Percentiles rank a stretch among this genome's conserved stretches.
Conservation (phyloP, 2,329 filamentous ascomycete genomes). For the Pseudogymnoascus pannorum region DNA sequence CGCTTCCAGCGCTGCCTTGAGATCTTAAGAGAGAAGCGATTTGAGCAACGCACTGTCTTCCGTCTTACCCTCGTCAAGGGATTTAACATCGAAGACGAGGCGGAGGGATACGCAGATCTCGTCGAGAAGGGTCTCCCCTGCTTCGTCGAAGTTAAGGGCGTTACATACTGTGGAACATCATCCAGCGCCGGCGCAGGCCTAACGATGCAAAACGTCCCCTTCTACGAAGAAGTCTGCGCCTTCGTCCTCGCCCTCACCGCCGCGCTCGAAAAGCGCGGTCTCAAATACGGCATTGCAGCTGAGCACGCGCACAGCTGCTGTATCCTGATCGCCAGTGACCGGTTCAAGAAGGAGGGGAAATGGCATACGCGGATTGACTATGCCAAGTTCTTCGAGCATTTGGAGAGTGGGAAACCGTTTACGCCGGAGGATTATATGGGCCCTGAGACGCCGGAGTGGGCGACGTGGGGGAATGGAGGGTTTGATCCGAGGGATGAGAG, state of each 20-base stretch:
- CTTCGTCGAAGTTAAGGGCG: slow-evolving; percentile 93
- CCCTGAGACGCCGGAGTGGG: slow-evolving; percentile 82
- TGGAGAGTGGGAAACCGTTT: slow-evolving; percentile 66
- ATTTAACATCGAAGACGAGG: slow-evolving; percentile 95
- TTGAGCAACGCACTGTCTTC: slow-evolving; percentile 87
- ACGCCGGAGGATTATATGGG: slow-evolving; percentile 87
- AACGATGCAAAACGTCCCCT: slow-evolving; percentile 96
- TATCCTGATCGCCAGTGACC: slow-evolving; percentile 72
- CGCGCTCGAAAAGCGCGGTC: slow-evolving; percentile 60
- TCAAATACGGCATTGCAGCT: slow-evolving; percentile 84
- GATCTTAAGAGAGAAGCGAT: slow-evolving; percentile 75
- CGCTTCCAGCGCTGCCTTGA: slow-evolving; percentile 86
- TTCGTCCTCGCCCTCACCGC: slow-evolving; percentile 72
- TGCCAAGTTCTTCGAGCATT: slow-evolving; percentile 73
- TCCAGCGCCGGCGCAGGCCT: slow-evolving; percentile 77
- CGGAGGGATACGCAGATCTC: slow-evolving; percentile 79
- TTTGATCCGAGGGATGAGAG: slow-evolving; percentile 87
- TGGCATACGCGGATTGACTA: slow-evolving; percentile 96
- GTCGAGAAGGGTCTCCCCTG: slow-evolving; percentile 81
- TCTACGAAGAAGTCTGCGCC: slow-evolving; percentile 80
- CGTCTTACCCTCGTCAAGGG: slow-evolving; percentile 92
- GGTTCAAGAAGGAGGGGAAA: slow-evolving; percentile 68
- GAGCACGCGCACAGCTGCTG: slow-evolving; percentile 96
- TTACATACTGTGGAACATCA: slow-evolving; percentile 91
- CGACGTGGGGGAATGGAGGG: slow-evolving; percentile 86